Conservation (phyloP, 306 rosid genomes). For the Benincasa hispida region DNA sequence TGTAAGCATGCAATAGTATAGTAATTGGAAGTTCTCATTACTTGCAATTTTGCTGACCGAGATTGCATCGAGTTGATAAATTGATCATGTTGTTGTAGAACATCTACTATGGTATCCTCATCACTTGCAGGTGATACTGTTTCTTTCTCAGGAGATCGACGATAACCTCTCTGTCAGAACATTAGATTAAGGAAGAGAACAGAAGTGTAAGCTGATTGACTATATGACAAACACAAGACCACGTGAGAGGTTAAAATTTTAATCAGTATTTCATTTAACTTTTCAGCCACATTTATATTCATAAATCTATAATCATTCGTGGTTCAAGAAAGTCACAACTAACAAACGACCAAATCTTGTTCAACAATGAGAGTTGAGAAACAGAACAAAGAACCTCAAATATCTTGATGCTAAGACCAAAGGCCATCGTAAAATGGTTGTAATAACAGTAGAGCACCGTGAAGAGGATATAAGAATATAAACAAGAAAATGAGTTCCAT, state of each 20-base stretch:
- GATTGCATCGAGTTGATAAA: conserved; percentile 82
- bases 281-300: background rate
- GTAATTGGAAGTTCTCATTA: conserved; percentile 15
- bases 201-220: background rate
- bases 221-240: background rate
- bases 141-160: conserved; percentile 56
- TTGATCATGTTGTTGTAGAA: conserved; percentile 73
- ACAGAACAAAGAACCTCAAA: background rate
- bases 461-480: conserved; percentile 8
- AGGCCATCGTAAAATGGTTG: background rate
- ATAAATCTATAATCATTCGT: background rate
- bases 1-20: background rate
- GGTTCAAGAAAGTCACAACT: background rate
- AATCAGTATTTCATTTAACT: background rate
- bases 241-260: background rate
- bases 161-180: conserved; percentile 64
- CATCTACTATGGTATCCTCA: conserved; percentile 68
- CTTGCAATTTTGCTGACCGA: conserved; percentile 89
- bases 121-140: conserved; percentile 63
- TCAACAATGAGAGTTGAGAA: background rate
- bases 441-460: background rate
- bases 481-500: background rate
- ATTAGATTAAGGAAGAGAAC: conserved; percentile 9
- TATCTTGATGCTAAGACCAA: background rate
- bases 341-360: background rate